Evolutionary conservation across 2,329 filamentous ascomycete genomes (phyloP).

Genomic region (Diplodia intermedia): DNA sequence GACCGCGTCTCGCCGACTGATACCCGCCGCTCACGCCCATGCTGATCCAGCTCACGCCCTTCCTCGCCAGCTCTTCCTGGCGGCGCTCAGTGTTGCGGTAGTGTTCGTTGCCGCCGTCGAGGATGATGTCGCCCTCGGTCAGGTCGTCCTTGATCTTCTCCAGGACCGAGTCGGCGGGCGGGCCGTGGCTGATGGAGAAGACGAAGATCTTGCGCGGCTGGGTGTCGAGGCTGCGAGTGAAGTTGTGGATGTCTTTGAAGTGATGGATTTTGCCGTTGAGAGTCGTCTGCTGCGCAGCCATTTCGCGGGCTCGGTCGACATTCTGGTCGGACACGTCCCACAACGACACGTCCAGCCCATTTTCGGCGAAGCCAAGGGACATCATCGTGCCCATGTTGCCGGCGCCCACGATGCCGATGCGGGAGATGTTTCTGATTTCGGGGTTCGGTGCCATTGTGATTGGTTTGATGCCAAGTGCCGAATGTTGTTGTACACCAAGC

Average conservation of each 20-base stretch:
- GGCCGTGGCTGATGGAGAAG: slow-evolving; percentile 52
- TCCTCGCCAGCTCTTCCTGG: slow-evolving; percentile 56
- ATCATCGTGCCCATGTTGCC: slow-evolving; percentile 57
- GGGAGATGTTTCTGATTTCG: slow-evolving; percentile 1
- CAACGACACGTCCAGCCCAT: slow-evolving; percentile 52
- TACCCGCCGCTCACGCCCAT: slow-evolving; percentile 67
- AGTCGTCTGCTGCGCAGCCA: slow-evolving; percentile 34
- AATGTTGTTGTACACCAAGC: background rate
- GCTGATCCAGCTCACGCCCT: slow-evolving; percentile 63
- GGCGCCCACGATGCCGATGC: slow-evolving; percentile 52
- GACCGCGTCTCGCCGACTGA: slow-evolving; percentile 54
- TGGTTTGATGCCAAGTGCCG: background rate
- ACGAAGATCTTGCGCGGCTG: slow-evolving; percentile 51
- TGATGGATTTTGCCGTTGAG: slow-evolving; percentile 44
- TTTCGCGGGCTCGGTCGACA: slow-evolving; percentile 41
- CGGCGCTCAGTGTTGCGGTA: slow-evolving; percentile 62
- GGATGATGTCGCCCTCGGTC: slow-evolving; percentile 62
- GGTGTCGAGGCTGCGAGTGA: slow-evolving; percentile 46
- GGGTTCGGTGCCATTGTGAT: background rate
- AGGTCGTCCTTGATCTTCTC: slow-evolving; percentile 50
- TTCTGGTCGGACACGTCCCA: slow-evolving; percentile 51
- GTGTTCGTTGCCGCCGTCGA: slow-evolving; percentile 66
- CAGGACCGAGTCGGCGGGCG: slow-evolving; percentile 38
- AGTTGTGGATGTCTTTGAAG: slow-evolving; percentile 47
- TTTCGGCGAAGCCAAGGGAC: slow-evolving; percentile 55